These are phyloP conservation scores for Arachis stenosperma DNA, from an alignment of 306 rosid genomes.

Conservation along the genomic window DNA sequence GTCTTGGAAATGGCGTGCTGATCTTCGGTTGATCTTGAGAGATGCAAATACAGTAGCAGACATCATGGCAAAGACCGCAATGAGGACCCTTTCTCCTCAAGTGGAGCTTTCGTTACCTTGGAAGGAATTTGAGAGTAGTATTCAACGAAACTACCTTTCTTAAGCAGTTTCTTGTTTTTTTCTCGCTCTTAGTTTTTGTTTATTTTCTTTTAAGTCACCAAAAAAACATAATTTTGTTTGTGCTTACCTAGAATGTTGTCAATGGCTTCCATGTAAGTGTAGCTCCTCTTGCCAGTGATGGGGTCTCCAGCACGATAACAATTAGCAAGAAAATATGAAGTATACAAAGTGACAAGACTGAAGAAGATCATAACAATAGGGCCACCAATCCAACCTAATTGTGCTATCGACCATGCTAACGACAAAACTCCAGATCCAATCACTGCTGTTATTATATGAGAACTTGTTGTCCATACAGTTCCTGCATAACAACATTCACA, in stretches of 20 bases:
- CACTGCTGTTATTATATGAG: slow-evolving; percentile 66
- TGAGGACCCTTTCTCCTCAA: no score
- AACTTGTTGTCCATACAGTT: slow-evolving; percentile 59
- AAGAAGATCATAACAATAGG: slow-evolving; percentile 49
- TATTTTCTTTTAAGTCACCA: no score
- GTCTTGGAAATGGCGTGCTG: no score
- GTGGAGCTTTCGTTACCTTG: no score
- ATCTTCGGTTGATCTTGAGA: no score
- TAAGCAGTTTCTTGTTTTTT: no score
- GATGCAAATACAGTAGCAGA: no score
- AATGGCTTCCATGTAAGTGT: slow-evolving; percentile 56
- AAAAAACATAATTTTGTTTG: no score
- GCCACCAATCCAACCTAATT: slow-evolving; percentile 64
- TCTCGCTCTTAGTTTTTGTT: no score
- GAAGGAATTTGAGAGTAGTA: no score
- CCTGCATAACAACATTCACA: slow-evolving; percentile 31
- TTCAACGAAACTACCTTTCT: no score
- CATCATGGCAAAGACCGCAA: no score
- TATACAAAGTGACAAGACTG: slow-evolving; percentile 45
- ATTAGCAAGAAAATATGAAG: slow-evolving; percentile 50
- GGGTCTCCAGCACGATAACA: slow-evolving; percentile 55
- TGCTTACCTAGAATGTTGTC: slow-evolving; percentile 50
- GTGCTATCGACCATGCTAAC: slow-evolving; percentile 65
- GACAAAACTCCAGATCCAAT: slow-evolving; percentile 70
- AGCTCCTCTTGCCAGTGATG: slow-evolving; percentile 46